These are phyloP conservation scores for Hemisphaericaspora xylanilytica DNA, from an alignment of 1,139 yeast species.

Conservation along the genomic window DNA sequence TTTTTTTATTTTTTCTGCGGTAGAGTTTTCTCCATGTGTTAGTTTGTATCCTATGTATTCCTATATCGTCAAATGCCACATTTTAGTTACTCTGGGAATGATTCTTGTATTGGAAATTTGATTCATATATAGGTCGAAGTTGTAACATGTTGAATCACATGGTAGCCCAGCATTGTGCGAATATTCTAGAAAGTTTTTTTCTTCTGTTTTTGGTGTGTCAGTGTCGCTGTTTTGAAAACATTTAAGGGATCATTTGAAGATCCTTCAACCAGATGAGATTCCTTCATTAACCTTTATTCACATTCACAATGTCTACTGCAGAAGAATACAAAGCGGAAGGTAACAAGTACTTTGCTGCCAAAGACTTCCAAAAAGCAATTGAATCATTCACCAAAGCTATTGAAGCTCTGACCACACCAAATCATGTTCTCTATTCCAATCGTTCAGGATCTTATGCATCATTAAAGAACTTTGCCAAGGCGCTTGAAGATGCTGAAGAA, in stretches of 20 bases:
- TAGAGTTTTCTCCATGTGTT: too few species aligned
- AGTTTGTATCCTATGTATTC: too few species aligned
- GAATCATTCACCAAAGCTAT: constrained; percentile 84
- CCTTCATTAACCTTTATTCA: too few species aligned
- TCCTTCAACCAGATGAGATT: not conserved
- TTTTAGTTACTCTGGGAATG: too few species aligned
- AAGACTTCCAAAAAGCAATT: constrained; percentile 77
- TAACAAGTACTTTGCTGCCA: constrained; percentile 86
- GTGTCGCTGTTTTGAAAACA: not conserved
- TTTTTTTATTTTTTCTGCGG: not conserved
- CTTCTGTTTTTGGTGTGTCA: not conserved
- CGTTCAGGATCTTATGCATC: constrained; percentile 94
- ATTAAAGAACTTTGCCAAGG: constrained; percentile 66
- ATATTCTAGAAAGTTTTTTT: constrained; percentile 6
- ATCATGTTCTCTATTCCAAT: constrained; percentile 88
- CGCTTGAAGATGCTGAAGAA: constrained; percentile 79
- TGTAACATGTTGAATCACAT: too few species aligned
- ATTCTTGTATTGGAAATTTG: too few species aligned
- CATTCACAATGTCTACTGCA: constrained; percentile 52
- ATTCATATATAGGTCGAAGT: too few species aligned
- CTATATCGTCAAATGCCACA: too few species aligned
- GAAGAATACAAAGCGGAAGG: constrained; percentile 82
- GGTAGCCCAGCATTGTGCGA: not conserved
- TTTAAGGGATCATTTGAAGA: too few species aligned
- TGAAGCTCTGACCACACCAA: constrained; percentile 75